A percentile compares a stretch with the other conserved stretches of the same genome.
These are phyloP conservation scores for Teunomyces barrocoloradensis DNA, from an alignment of 805 yeast species.

Conservation along the genomic window DNA sequence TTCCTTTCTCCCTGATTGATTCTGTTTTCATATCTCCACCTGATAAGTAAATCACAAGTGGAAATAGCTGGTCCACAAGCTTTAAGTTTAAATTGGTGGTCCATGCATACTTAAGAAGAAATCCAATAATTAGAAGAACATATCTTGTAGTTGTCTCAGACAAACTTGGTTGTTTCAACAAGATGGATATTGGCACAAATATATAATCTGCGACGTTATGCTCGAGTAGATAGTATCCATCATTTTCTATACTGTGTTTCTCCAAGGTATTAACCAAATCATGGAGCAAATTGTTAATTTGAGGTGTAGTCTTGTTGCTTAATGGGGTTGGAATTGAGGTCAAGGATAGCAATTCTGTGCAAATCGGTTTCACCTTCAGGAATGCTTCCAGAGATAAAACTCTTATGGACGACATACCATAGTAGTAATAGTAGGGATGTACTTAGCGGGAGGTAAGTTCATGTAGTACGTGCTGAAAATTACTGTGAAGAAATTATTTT, in stretches of 20 bases:
- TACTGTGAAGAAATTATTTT: background rate
- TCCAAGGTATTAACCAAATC: slow-evolving; percentile 9
- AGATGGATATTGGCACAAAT: slow-evolving; percentile 36
- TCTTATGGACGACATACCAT: slow-evolving; percentile 1
- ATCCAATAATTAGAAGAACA: slow-evolving; percentile 27
- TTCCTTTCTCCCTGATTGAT: background rate
- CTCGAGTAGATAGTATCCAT: slow-evolving; percentile 21
- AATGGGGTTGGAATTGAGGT: background rate
- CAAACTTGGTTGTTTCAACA: slow-evolving; percentile 28
- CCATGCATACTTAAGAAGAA: slow-evolving; percentile 32
- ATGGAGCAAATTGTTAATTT: background rate
- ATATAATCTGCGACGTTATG: slow-evolving; percentile 39
- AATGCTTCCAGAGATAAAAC: slow-evolving; percentile 20
- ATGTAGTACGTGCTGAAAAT: background rate
- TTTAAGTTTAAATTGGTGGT: slow-evolving; percentile 17
- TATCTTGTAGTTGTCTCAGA: slow-evolving; percentile 17
- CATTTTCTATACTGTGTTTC: slow-evolving; percentile 9
- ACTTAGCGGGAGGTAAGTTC: background rate
- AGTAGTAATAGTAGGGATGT: background rate
- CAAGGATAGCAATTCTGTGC: slow-evolving; percentile 20
- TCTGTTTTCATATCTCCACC: slow-evolving; percentile 6
- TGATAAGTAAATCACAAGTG: slow-evolving; percentile 26
- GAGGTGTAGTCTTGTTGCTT: background rate
- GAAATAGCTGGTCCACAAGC: slow-evolving; percentile 35
- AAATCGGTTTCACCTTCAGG: slow-evolving; percentile 25